Conservation (phyloP, 2,329 filamentous ascomycete species). For the Cercospora nicotianae region DNA sequence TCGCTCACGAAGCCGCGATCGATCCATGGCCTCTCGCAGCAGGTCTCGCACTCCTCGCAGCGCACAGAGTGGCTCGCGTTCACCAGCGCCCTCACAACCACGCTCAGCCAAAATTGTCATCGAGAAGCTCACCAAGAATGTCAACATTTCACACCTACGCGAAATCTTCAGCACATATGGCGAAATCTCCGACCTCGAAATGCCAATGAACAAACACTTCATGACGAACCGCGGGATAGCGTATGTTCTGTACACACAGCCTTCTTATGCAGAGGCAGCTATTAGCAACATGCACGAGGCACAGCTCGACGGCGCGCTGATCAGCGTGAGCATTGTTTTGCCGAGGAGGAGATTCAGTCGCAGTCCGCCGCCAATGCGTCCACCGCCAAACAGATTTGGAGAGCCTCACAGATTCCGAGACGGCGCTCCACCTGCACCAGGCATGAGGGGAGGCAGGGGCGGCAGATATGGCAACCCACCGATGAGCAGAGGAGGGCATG, state of each 20-base stretch:
- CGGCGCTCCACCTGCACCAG: constrained; percentile 32
- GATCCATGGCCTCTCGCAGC: constrained; percentile 34
- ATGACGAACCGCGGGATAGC: constrained; percentile 89
- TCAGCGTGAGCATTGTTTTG: constrained; percentile 86
- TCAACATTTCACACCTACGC: constrained; percentile 80
- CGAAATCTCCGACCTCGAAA: constrained; percentile 78
- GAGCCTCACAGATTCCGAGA: constrained; percentile 42
- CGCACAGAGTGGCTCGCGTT: constrained; percentile 20
- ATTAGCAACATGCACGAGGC: constrained; percentile 94
- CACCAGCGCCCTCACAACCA: constrained; percentile 24
- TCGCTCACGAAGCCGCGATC: constrained; percentile 36
- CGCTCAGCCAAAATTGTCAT: constrained; percentile 73
- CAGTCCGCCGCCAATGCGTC: constrained; percentile 70
- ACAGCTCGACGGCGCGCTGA: constrained; percentile 73
- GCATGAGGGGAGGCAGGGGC: constrained; percentile 25
- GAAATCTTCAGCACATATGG: constrained; percentile 94
- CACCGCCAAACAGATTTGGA: constrained; percentile 52
- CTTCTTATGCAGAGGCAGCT: constrained; percentile 78
- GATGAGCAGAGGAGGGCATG: constrained; percentile 29
- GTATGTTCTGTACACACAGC: constrained; percentile 79
- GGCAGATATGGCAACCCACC: constrained; percentile 26
- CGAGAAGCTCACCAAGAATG: constrained; percentile 92
- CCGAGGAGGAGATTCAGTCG: constrained; percentile 79
- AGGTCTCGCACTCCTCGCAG: constrained; percentile 19
- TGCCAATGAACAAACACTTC: constrained; percentile 84